A percentile compares a stretch with the other conserved stretches of the same genome.
These are phyloP conservation scores for Sordariomycetes sp. DNA, from an alignment of 2,329 filamentous ascomycete genomes.

Conservation along the genomic window DNA sequence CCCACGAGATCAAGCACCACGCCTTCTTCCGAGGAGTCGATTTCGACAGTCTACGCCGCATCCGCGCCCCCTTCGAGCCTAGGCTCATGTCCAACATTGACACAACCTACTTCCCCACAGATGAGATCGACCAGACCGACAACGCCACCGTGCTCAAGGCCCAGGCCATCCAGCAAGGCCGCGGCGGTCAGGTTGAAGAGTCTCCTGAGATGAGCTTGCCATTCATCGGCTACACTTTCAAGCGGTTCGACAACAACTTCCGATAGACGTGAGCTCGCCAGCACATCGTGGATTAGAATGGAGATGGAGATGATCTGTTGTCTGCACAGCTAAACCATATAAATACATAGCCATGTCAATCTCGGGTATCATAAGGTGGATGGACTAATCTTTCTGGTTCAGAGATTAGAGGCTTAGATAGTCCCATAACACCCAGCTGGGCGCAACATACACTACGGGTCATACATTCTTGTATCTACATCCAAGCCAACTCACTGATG, in stretches of 20 bases:
- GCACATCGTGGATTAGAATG: too few relatives aligned
- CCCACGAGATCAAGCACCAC: slow-evolving; percentile 87
- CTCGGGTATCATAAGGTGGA: too few relatives aligned
- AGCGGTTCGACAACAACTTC: slow-evolving; percentile 78
- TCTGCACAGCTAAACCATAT: background rate
- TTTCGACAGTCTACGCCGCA: slow-evolving; percentile 85
- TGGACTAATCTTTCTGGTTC: too few relatives aligned
- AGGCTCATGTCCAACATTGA: slow-evolving; percentile 89
- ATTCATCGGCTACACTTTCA: slow-evolving; percentile 64
- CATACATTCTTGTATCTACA: too few relatives aligned
- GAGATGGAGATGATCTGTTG: background rate
- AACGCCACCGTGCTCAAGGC: slow-evolving; percentile 81
- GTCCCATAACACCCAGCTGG: too few relatives aligned
- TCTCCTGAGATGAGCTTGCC: slow-evolving; percentile 92
- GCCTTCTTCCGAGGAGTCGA: slow-evolving; percentile 95
- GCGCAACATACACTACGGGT: too few relatives aligned
- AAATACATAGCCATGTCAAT: too few relatives aligned
- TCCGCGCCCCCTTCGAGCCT: slow-evolving; percentile 93
- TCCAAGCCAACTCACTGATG: too few relatives aligned
- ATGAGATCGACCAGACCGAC: slow-evolving; percentile 96
- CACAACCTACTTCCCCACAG: slow-evolving; percentile 96
- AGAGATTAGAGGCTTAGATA: background rate
- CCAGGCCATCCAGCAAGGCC: slow-evolving; percentile 64
- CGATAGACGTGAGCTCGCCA: slow-evolving; percentile 30
- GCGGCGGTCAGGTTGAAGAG: slow-evolving; percentile 52